Evolutionary conservation across 192 early-diverging fungal species (phyloP), one percentile per base, ranked within the genome.

Genomic region (Geranomyces variabilis): DNA sequence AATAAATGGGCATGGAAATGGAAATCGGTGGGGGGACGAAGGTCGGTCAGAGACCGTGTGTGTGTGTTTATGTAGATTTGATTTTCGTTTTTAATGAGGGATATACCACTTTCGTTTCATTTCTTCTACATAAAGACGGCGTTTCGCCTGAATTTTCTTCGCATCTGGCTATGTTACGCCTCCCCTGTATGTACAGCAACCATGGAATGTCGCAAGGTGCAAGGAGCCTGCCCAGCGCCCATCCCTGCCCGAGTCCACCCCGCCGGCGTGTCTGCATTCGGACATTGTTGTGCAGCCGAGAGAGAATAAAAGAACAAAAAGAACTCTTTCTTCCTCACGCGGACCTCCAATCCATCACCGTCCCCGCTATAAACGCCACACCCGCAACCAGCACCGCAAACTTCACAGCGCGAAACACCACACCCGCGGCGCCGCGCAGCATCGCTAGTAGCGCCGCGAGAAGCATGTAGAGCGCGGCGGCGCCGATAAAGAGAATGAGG

Each of bases 351-450:
- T 26, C 51, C 51, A 24, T n/a, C n/a, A 53, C 24, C 7, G 19
- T 9, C 15, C 51, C 51, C 4, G 24, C 51, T 6, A 53, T 26
- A 53, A 53, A 60, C 31, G 29, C 22, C 5, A 60, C 21, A 5
- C 58, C 58, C 12, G 58, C 58, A 29, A 60, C 58, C 29, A 60
- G 5, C 8, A 60, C 29, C 29, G 58, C 58, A 34, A 60, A 60
- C 29, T 34, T 60, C 8, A 19, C 8, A 29, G 21, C 58, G 21
- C 31, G 17, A 4, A 7, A 26, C 5, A 60, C 5, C 21, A 34
- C 17, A 6, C 58, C 17, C 12, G 58, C 58, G 12, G 58, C 58
- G 29, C 58, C 31, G 8, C 58, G 58, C 24, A 60, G 28, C 21
- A 60, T 28, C 7, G 21, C 58, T 8, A 60, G 31, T 4, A 60